Evolutionary conservation across 805 yeast species (phyloP).

Genomic region (Saccharomycopsis synnaedendra): DNA sequence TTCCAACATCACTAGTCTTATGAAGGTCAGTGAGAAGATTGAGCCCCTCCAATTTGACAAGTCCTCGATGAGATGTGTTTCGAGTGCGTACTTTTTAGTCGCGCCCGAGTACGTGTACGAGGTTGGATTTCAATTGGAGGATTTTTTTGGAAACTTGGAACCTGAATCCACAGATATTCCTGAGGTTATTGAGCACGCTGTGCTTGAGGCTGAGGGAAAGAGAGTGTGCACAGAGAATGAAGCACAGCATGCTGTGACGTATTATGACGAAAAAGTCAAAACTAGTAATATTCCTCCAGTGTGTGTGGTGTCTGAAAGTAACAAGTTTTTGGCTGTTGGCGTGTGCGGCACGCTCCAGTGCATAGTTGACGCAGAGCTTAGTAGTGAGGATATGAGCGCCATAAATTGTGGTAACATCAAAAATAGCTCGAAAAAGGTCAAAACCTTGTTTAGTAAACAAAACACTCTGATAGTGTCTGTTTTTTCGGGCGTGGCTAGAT

Average conservation of each 20-base stretch:
- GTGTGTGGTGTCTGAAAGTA: no score
- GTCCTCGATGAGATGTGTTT: neutral
- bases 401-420: no score
- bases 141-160: neutral
- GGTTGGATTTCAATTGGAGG: slow-evolving; percentile 4
- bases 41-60: slow-evolving; percentile 5
- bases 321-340: no score
- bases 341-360: no score
- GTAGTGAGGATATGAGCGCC: no score
- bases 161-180: neutral
- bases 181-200: neutral
- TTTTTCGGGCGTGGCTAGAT: no score
- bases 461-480: no score
- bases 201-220: neutral
- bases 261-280: neutral
- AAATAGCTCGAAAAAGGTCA: no score
- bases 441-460: no score
- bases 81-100: slow-evolving; percentile 10
- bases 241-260: neutral
- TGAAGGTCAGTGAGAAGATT: neutral
- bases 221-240: neutral
- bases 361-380: no score
- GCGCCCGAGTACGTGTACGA: slow-evolving; percentile 11
- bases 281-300: no score
- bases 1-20: neutral